These are phyloP conservation scores for Podospora bellae-mahoneyi DNA, from an alignment of 495 filamentous ascomycete species.

Conservation along the genomic window DNA sequence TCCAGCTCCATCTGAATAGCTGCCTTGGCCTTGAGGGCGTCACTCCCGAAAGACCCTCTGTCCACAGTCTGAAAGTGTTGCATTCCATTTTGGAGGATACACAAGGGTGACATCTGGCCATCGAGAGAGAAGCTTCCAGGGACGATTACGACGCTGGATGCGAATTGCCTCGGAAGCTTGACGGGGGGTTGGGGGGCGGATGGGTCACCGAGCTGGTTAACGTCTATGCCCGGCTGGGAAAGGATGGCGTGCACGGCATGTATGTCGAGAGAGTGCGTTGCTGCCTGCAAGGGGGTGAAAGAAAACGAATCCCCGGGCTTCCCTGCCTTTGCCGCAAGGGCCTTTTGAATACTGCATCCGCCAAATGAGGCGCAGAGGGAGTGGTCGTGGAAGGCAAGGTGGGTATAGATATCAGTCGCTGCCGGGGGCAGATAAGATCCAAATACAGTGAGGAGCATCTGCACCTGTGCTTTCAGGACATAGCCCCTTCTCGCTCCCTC, in stretches of 20 bases:
- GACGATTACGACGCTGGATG: not conserved
- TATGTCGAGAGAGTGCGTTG: not conserved
- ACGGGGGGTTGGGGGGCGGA: not conserved
- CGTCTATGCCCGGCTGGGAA: not conserved
- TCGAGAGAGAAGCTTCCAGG: not conserved
- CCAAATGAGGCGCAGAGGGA: not conserved
- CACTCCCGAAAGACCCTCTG: not conserved
- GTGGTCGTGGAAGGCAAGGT: constrained; percentile 1
- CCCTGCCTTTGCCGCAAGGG: not conserved
- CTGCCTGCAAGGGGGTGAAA: not conserved
- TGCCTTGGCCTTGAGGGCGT: not conserved
- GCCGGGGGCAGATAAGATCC: not conserved
- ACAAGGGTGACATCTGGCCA: not conserved
- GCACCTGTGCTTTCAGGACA: not conserved
- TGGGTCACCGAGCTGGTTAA: constrained; percentile 1
- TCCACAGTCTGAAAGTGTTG: not conserved
- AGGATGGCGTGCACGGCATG: not conserved
- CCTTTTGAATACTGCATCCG: not conserved
- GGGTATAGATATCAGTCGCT: not conserved
- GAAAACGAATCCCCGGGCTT: not conserved
- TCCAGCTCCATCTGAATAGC: not conserved
- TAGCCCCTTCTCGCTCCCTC: constrained; percentile 2
- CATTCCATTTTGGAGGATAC: not conserved
- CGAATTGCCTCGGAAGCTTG: not conserved
- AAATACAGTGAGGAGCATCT: constrained; percentile 6